Evolutionary conservation across 306 rosid genomes (phyloP), one percentile per base, ranked within the genome.

Genomic region (Dalbergia oliveri): DNA sequence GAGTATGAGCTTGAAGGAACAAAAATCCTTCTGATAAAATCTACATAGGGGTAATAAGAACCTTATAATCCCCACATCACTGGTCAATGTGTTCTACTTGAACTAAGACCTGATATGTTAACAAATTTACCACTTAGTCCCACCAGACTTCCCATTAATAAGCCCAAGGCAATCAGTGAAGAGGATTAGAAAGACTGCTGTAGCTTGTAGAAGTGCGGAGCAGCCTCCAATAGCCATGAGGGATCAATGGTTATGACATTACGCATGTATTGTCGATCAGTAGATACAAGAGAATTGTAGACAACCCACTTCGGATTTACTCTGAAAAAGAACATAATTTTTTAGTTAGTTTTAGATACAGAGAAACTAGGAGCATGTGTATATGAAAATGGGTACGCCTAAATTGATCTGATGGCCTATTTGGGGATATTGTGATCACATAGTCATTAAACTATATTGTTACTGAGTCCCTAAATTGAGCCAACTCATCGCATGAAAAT

Each of bases 221-320:
- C 99, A 58, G 87, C 95, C 81, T 91, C 99, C 53, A 81, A 66
- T 56, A 94, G 86, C 89, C 95, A 91, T 8, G 97, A 89, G 11
- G 90, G 95, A 65, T 94, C 99, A 18, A 94, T 85, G 53, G 94
- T 72, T 76, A 88, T 85, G 43, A 94, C 97, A 78, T 94, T 94
- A 23, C 99, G 95, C 95, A 93, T 89, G 86, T 94, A 94, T 61
- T 93, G 97, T 57, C 89, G 77, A 72, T 94, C 97, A 26, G 99
- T 94, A 31, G 95, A 94, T 62, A 94, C 97, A 9, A 93, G 89
- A 51, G 97, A 85, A 80, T 82, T 89, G 88, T 82, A 94, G 60
- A 93, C 49, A 49, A 94, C 90, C 97, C 97, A 94, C 87, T 93
- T 94, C 16, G 99, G 99, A 87, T 91, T 94, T 31, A 94, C 97